Conservation (phyloP, 192 early-diverging fungal genomes). For the Backusella tuberculispora region DNA sequence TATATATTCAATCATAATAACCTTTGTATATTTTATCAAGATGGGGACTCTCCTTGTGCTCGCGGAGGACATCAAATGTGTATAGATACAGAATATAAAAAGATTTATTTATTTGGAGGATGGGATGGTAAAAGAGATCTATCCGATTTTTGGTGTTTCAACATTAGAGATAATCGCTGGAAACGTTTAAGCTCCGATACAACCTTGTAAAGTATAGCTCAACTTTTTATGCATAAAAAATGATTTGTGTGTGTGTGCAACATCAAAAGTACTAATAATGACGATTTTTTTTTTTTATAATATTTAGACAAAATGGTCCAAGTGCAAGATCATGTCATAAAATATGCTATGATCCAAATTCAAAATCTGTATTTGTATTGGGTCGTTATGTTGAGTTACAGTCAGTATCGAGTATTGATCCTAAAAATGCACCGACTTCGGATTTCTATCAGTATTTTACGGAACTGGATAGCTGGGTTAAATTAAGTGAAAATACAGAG, state of each 20-base stretch:
- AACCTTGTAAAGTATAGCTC: constrained; percentile 45
- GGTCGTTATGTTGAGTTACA: constrained; percentile 90
- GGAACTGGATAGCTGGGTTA: constrained; percentile 64
- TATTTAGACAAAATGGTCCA: constrained; percentile 78
- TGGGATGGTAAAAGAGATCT: constrained; percentile 91
- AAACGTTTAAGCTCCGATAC: constrained; percentile 80
- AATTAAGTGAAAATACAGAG: constrained; percentile 77
- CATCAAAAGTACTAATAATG: too few species aligned
- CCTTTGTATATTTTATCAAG: constrained; percentile 2
- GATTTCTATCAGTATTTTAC: constrained; percentile 93
- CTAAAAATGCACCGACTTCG: constrained; percentile 51
- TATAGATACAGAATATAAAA: constrained; percentile 73
- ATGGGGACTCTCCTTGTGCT: constrained; percentile 57
- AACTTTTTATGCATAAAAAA: not conserved
- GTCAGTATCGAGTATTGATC: constrained; percentile 60
- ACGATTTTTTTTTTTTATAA: not conserved
- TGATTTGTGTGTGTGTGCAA: not conserved
- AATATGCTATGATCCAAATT: constrained; percentile 83
- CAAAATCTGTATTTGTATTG: constrained; percentile 75
- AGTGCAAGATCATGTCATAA: constrained; percentile 89
- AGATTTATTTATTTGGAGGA: constrained; percentile 91
- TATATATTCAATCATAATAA: constrained; percentile 6
- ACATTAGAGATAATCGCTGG: constrained; percentile 69
- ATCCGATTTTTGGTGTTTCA: constrained; percentile 87
- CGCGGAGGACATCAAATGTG: constrained; percentile 98